phyloP scores from a whole-genome alignment of 345 rosid species.

The Anacardium occidentale region DNA sequence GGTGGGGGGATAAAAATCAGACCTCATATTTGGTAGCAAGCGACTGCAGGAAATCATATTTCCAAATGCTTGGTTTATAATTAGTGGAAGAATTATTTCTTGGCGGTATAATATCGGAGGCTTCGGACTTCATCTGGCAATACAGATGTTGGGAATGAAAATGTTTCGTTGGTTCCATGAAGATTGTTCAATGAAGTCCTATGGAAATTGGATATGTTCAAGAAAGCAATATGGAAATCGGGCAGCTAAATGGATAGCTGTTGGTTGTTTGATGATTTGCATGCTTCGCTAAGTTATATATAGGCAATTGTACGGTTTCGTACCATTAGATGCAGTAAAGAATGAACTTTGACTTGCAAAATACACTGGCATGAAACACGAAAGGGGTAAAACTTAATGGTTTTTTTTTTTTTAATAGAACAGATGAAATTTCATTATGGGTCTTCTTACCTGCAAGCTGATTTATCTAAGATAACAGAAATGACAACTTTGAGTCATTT shows the following conservation, averaged over 20 bases:
- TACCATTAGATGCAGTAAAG: background rate
- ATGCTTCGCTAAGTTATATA: background rate
- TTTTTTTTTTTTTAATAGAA: too few relatives aligned
- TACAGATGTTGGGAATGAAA: background rate
- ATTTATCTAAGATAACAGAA: too few relatives aligned
- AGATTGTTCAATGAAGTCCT: background rate
- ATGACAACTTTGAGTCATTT: too few relatives aligned
- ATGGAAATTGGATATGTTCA: background rate
- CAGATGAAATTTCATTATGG: too few relatives aligned
- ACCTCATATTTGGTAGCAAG: slow-evolving; percentile 36
- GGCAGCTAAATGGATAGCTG: background rate
- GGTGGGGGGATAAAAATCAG: slow-evolving; percentile 1
- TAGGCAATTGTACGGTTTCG: background rate
- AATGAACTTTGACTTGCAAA: background rate
- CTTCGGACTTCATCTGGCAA: slow-evolving; percentile 3
- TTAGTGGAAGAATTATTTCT: slow-evolving; percentile 41
- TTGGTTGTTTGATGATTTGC: background rate
- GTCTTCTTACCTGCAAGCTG: too few relatives aligned
- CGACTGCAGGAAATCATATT: slow-evolving; percentile 40
- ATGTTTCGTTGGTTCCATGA: background rate
- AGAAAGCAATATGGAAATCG: too few relatives aligned
- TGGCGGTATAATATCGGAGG: background rate
- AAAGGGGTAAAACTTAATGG: too few relatives aligned
- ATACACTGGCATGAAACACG: too few relatives aligned
- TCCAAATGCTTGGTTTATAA: slow-evolving; percentile 55